Conservation (phyloP, 192 early-diverging fungal genomes). For the Coemansia sp. region DNA sequence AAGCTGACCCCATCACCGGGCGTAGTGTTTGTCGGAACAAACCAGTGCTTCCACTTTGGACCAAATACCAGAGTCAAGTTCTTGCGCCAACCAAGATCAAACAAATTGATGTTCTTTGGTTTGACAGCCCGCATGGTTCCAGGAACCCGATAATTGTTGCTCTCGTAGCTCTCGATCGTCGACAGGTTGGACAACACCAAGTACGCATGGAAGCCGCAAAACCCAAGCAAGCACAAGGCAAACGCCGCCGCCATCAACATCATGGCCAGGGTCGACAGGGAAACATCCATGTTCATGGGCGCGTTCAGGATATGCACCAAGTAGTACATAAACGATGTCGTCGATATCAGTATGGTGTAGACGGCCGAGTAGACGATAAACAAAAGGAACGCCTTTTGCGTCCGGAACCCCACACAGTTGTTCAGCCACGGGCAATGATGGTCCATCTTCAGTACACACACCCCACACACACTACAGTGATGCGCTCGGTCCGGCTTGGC, state of each 20-base stretch:
- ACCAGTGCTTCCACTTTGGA: constrained; percentile 49
- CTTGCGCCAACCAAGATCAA: constrained; percentile 29
- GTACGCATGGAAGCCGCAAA: constrained; percentile 38
- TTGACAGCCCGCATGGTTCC: background rate
- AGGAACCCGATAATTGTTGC: background rate
- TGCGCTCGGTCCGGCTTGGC: constrained; percentile 76
- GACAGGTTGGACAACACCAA: constrained; percentile 32
- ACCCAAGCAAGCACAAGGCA: constrained; percentile 14
- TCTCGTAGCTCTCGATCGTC: constrained; percentile 39
- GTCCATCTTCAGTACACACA: constrained; percentile 74
- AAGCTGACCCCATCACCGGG: constrained; percentile 51
- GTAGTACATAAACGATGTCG: constrained; percentile 17
- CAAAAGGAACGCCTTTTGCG: constrained; percentile 69
- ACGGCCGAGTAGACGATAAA: constrained; percentile 45
- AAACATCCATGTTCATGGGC: background rate
- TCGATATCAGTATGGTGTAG: constrained; percentile 12
- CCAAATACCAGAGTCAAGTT: constrained; percentile 61
- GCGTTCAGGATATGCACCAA: background rate
- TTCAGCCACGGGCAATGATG: constrained; percentile 81
- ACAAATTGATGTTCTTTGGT: constrained; percentile 31
- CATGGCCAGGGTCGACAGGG: constrained; percentile 16
- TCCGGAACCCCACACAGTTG: constrained; percentile 72
- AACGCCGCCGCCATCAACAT: constrained; percentile 26
- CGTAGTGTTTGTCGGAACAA: constrained; percentile 50
- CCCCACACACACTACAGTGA: constrained; percentile 70